phyloP scores from a whole-genome alignment of 148 eudicot species.

The Rhododendron mucronatum region DNA sequence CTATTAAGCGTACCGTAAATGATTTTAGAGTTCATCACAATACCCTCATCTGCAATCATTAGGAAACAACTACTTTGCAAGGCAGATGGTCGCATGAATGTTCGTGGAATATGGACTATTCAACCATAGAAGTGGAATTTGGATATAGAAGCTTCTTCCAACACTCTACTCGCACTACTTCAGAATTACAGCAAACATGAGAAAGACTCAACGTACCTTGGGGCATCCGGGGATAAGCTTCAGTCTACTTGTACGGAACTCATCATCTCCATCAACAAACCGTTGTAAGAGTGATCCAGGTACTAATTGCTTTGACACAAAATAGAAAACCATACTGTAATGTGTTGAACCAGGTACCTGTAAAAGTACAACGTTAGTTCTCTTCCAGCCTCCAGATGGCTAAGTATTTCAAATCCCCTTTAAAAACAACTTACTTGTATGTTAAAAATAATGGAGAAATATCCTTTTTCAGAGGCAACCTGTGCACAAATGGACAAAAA shows the following conservation, averaged over 20 bases:
- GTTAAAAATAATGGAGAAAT: constrained; percentile 70
- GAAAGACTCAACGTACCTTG: constrained; percentile 47
- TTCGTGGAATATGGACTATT: neutral
- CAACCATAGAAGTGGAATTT: neutral
- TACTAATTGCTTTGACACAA: constrained; percentile 59
- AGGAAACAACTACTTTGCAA: too few species aligned
- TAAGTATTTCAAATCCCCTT: constrained; percentile 6
- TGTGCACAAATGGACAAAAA: constrained; percentile 21
- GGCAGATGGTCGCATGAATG: neutral
- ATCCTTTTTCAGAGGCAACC: constrained; percentile 94
- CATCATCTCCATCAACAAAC: constrained; percentile 99
- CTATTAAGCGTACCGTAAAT: neutral
- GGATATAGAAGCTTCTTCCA: constrained; percentile 1
- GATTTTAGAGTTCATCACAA: neutral
- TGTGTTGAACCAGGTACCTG: constrained; percentile 97
- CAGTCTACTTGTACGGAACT: constrained; percentile 88
- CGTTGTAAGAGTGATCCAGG: constrained; percentile 92
- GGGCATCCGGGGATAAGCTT: constrained; percentile 98
- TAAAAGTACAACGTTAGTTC: constrained; percentile 17
- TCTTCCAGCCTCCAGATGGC: constrained; percentile 8
- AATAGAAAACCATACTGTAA: constrained; percentile 97
- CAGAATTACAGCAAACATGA: neutral
- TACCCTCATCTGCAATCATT: neutral
- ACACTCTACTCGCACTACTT: neutral
- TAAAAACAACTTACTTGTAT: constrained; percentile 71